These are phyloP conservation scores for Rosa multiflora DNA, from an alignment of 306 rosid species.

Conservation along the genomic window DNA sequence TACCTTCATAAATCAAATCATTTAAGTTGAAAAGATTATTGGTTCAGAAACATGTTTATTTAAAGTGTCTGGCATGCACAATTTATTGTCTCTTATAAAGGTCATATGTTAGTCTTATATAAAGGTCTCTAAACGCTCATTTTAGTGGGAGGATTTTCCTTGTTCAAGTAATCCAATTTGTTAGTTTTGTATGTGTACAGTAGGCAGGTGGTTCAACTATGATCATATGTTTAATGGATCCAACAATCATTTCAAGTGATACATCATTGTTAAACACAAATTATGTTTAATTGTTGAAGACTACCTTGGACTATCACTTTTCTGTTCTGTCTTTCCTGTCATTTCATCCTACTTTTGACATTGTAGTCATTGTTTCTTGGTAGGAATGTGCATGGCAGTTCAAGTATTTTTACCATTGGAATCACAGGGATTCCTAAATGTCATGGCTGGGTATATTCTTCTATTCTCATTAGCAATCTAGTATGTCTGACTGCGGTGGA, in stretches of 20 bases:
- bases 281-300: neutral
- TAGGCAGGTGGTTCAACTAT: neutral
- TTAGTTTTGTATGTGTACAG: neutral
- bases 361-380: constrained; percentile 26
- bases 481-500: constrained; percentile 1
- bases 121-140: neutral
- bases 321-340: neutral
- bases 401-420: constrained; percentile 70
- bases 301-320: neutral
- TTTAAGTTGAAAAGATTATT: neutral
- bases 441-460: constrained; percentile 69
- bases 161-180: neutral
- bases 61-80: neutral
- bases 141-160: neutral
- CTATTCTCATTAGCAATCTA: constrained; percentile 10
- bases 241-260: neutral
- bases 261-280: neutral
- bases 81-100: neutral
- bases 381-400: constrained; percentile 98
- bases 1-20: neutral
- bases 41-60: neutral
- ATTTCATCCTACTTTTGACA: constrained; percentile 17
- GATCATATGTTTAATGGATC: neutral
- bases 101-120: too few relatives aligned
- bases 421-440: constrained; percentile 76